phyloP scores from a whole-genome alignment of 179 eudicot species.

The Silene coronaria region DNA sequence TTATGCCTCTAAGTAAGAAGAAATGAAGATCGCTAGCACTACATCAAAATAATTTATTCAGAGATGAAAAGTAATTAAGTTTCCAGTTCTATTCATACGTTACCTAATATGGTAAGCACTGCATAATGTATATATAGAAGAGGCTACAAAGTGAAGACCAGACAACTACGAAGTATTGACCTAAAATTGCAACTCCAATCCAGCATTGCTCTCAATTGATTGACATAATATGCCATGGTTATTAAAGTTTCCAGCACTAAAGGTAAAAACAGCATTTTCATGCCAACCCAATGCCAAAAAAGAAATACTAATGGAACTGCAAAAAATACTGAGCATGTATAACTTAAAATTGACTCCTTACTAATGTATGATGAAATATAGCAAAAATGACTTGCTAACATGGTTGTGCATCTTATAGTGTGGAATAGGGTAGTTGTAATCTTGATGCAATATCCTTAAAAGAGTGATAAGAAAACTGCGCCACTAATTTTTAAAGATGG shows the following conservation, averaged over 20 bases:
- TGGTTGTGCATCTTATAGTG: background rate
- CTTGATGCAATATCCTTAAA: no score
- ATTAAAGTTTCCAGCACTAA: background rate
- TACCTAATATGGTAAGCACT: background rate
- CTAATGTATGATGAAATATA: background rate
- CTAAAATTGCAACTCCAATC: background rate
- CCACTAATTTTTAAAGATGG: no score
- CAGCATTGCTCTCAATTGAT: background rate
- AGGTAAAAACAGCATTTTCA: background rate
- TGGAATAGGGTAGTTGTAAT: background rate
- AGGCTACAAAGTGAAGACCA: constrained; percentile 4
- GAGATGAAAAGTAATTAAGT: background rate
- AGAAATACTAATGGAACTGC: no score
- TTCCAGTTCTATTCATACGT: background rate
- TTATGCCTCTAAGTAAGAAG: no score
- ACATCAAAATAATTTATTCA: no score
- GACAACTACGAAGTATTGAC: background rate
- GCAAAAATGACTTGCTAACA: background rate
- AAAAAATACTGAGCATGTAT: background rate
- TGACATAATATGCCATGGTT: background rate
- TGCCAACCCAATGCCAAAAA: background rate
- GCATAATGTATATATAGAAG: constrained; percentile 1
- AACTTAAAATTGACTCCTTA: background rate
- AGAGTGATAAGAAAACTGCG: no score
- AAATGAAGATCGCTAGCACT: no score